A percentile compares a stretch with the other conserved stretches of the same genome.
Conservation (phyloP, 345 rosid genomes). For the Populus davidiana region DNA sequence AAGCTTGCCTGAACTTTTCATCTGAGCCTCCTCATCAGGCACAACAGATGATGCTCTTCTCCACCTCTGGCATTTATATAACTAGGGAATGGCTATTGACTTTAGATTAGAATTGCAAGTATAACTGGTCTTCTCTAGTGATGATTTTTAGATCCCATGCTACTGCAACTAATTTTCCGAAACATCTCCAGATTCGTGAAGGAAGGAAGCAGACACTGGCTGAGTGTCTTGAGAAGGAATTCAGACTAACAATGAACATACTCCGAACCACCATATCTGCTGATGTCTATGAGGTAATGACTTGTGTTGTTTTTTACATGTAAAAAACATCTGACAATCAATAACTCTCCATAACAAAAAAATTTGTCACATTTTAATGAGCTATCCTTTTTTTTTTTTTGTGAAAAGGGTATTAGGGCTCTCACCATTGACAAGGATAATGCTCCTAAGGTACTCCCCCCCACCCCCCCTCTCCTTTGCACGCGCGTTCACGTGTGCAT, state of each 20-base stretch:
- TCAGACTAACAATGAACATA: slow-evolving; percentile 66
- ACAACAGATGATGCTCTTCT: background rate
- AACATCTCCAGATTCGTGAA: slow-evolving; percentile 63
- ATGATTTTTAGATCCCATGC: background rate
- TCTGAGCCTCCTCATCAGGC: background rate
- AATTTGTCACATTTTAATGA: background rate
- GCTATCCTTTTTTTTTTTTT: slow-evolving; percentile 8
- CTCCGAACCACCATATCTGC: slow-evolving; percentile 57
- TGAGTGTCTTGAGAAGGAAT: slow-evolving; percentile 82
- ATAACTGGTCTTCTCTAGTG: too few relatives aligned
- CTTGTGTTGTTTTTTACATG: background rate
- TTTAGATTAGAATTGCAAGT: background rate
- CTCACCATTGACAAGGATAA: slow-evolving; percentile 86
- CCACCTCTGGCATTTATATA: background rate
- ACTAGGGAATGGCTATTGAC: background rate
- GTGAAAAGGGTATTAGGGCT: slow-evolving; percentile 80
- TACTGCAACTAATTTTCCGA: background rate
- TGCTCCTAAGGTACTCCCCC: slow-evolving; percentile 68
- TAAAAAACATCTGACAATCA: background rate
- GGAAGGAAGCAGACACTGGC: slow-evolving; percentile 65
- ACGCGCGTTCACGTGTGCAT: background rate
- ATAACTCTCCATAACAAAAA: background rate
- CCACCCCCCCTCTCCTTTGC: background rate
- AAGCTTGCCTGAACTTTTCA: background rate
- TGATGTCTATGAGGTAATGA: slow-evolving; percentile 79